Evolutionary conservation across 2,329 filamentous ascomycete genomes (phyloP), one percentile per base, ranked within the genome.

Genomic region (Pestalotiopsis sp.): DNA sequence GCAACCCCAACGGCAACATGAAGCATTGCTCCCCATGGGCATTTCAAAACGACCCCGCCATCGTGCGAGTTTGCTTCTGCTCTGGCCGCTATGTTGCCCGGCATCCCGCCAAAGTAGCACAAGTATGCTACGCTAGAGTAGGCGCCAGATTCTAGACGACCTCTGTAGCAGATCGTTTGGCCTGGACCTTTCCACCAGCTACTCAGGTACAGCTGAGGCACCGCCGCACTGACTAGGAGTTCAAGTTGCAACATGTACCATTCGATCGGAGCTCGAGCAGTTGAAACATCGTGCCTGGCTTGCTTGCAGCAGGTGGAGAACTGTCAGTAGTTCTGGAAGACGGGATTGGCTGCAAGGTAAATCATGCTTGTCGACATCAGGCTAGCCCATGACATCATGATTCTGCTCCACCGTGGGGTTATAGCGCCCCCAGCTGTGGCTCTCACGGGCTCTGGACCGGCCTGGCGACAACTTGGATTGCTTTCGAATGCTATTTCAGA

Each of bases 331-430:
- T 20, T 36, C 59, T 14, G 31, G 31, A 20, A 14, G 17, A 27
- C 57, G 59, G 27, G 27, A 62, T 62, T 62, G 27, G 59, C 58
- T 62, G 59, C 59, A 41, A 41, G 17, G 27, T 40, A 40, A 17
- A 36, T 38, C 59, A 62, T 11, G 59, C 59, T 62, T 62, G 17
- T 36, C 59, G n/a, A 9, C 17, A 7, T 20, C 14, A 17, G 59
- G 25, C 25, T 62, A 62, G 59, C 7, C n/a, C n/a, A 62, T 62
- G 59, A 62, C 59, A 40, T 62, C 59, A 62, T 40, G 27, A 62
- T 36, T 41, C 17, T 12, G 59, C 20, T 62, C 13, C 17, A 40
- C 6, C 59, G 59, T 62, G 59, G 59, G 59, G 59, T 62, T 23
- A 62, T 59, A 62, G 25, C 17, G n/a, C n/a, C 25, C 17, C 25